A percentile compares a stretch with the other conserved stretches of the same genome.
Conservation (phyloP, 495 filamentous ascomycete genomes). For the Friedmanniomyces endolithicus region DNA sequence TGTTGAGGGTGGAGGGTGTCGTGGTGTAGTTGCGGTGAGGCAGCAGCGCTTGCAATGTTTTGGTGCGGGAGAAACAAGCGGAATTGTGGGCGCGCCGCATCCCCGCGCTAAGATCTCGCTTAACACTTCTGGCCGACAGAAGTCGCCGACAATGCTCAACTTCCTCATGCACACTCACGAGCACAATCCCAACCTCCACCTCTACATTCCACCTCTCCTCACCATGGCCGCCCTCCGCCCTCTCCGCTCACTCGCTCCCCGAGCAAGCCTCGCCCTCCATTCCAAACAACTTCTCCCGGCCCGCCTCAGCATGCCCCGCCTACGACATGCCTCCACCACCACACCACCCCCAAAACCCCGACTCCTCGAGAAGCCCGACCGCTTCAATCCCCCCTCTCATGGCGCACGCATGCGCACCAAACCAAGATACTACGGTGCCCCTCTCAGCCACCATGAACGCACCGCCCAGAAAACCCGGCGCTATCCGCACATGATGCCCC, state of each 20-base stretch:
- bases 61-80: background rate
- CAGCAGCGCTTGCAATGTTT: constrained; percentile 1
- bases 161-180: too few relatives aligned
- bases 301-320: constrained; percentile 5
- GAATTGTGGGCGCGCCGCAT: background rate
- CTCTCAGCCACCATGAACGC: constrained; percentile 39
- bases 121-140: background rate
- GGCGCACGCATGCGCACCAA: constrained; percentile 43
- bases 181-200: too few relatives aligned
- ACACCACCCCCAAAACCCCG: constrained; percentile 39
- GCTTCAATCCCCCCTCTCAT: constrained; percentile 80
- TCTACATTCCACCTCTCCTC: background rate
- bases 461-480: constrained; percentile 48
- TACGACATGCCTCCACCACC: constrained; percentile 15
- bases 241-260: background rate
- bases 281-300: constrained; percentile 14
- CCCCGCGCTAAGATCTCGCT: background rate
- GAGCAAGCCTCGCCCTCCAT: constrained; percentile 5
- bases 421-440: constrained; percentile 51
- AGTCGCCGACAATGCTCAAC: background rate
- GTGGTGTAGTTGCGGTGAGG: constrained; percentile 2
- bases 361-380: constrained; percentile 64
- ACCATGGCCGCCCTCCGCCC: constrained; percentile 14
- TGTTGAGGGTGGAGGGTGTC: background rate
- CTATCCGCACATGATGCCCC: constrained; percentile 74